Evolutionary conservation across 2,329 filamentous ascomycete genomes (phyloP).

Genomic region (Beauveria sp.): DNA sequence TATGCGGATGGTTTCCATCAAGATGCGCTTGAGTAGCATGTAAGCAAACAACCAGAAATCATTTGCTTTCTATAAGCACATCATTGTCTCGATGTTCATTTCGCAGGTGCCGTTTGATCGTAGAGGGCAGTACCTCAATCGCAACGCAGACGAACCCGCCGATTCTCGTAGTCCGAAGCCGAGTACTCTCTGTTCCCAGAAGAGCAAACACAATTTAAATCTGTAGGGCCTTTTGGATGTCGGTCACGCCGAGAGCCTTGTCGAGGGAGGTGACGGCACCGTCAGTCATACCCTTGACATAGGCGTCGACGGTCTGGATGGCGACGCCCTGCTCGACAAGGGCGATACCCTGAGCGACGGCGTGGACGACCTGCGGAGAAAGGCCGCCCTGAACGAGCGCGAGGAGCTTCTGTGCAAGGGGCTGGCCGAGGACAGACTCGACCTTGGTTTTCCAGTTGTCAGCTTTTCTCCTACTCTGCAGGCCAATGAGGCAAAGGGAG

Average conservation of each 20-base stretch:
- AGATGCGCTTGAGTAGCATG: not conserved
- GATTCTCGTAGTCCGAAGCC: not conserved
- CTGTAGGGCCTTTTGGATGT: slow-evolving; percentile 14
- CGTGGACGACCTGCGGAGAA: slow-evolving; percentile 13
- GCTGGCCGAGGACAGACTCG: slow-evolving; percentile 15
- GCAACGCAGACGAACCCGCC: not conserved
- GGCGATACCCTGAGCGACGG: slow-evolving; percentile 18
- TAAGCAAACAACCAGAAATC: not conserved
- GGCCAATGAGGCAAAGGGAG: not conserved
- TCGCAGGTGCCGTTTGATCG: too few species aligned
- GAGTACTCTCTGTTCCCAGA: not conserved
- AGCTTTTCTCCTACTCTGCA: not conserved
- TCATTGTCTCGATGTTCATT: not conserved
- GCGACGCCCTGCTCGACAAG: slow-evolving; percentile 17
- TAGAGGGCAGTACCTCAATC: not conserved
- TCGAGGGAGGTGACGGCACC: slow-evolving; percentile 15
- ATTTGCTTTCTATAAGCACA: not conserved
- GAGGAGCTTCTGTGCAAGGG: slow-evolving; percentile 18
- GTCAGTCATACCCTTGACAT: slow-evolving; percentile 16
- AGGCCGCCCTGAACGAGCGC: slow-evolving; percentile 14
- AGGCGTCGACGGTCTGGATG: slow-evolving; percentile 16
- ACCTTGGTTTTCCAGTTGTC: not conserved
- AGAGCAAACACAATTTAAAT: not conserved
- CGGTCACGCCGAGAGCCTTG: slow-evolving; percentile 14
- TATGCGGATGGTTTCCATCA: not conserved